A percentile compares a stretch with the other conserved stretches of the same genome.
phyloP scores from a whole-genome alignment of 148 eudicot species.

The Chenopodium quinoa region DNA sequence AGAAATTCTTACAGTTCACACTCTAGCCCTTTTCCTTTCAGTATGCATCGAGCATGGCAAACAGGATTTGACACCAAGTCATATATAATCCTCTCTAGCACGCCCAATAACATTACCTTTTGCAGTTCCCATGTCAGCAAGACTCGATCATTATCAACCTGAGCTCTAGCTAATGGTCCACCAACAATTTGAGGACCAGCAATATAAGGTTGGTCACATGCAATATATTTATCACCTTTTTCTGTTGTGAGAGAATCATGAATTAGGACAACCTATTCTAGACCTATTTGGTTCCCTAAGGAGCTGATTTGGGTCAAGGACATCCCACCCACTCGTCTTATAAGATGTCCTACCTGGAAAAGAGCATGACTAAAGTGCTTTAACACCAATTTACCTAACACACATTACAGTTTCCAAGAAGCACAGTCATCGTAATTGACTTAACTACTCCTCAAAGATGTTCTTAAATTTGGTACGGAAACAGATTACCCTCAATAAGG shows the following conservation, averaged over 20 bases:
- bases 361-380: not conserved
- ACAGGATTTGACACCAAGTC: constrained; percentile 89
- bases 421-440: not conserved
- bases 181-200: constrained; percentile 13
- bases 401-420: not conserved
- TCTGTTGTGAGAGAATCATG: not conserved
- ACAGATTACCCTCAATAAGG: not conserved
- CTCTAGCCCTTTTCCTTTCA: constrained; percentile 64
- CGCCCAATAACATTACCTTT: constrained; percentile 36
- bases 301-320: constrained; percentile 58
- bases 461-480: not conserved
- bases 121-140: constrained; percentile 19
- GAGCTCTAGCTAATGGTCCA: no score
- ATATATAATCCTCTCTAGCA: constrained; percentile 52
- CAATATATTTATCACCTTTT: constrained; percentile 29
- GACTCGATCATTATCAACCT: no score
- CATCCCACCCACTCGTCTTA: constrained; percentile 73
- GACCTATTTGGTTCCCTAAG: constrained; percentile 73
- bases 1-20: constrained; percentile 67
- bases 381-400: not conserved
- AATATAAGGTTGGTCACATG: constrained; percentile 36
- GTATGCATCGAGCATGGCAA: constrained; percentile 89
- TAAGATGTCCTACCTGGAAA: constrained; percentile 33
- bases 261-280: constrained; percentile 43
- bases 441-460: not conserved